phyloP scores from a whole-genome alignment of 1,284 basidiomycete species.

The Trametes pubescens region DNA sequence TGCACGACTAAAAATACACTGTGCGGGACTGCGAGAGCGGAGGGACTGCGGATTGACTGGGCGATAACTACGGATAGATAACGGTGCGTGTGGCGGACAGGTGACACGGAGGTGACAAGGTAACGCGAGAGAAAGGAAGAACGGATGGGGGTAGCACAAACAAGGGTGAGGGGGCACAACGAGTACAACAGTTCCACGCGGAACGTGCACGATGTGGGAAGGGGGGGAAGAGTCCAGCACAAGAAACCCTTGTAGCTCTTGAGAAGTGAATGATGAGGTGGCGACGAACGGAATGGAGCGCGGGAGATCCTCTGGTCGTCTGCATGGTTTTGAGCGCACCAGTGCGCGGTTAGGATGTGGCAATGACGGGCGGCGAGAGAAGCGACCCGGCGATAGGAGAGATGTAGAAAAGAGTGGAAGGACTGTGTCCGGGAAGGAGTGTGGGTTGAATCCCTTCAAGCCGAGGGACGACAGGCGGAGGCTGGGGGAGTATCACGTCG shows the following conservation, averaged over 20 bases:
- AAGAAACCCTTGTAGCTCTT: background rate
- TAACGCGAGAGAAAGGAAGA: background rate
- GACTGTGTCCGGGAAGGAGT: background rate
- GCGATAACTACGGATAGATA: conserved; percentile 1
- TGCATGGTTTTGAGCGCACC: conserved; percentile 17
- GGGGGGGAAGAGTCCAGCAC: conserved; percentile 1
- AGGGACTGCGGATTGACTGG: background rate
- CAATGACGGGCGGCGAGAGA: background rate
- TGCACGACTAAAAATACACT: conserved; percentile 12
- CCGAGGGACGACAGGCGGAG: background rate
- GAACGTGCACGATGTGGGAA: background rate
- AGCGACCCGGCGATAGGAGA: too few species aligned
- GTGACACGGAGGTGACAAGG: background rate
- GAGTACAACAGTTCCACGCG: background rate
- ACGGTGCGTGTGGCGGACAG: background rate
- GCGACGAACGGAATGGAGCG: background rate
- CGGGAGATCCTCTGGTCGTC: background rate
- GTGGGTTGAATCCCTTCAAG: background rate
- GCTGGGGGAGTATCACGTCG: background rate
- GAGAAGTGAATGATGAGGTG: background rate
- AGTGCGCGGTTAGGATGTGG: conserved; percentile 7
- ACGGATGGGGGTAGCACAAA: background rate
- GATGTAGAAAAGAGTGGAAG: background rate
- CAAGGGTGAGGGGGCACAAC: background rate
- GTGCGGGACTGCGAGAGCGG: background rate